Evolutionary conservation across 805 yeast species (phyloP), one percentile per base, ranked within the genome.

Genomic region (Ascoidea tarda): DNA sequence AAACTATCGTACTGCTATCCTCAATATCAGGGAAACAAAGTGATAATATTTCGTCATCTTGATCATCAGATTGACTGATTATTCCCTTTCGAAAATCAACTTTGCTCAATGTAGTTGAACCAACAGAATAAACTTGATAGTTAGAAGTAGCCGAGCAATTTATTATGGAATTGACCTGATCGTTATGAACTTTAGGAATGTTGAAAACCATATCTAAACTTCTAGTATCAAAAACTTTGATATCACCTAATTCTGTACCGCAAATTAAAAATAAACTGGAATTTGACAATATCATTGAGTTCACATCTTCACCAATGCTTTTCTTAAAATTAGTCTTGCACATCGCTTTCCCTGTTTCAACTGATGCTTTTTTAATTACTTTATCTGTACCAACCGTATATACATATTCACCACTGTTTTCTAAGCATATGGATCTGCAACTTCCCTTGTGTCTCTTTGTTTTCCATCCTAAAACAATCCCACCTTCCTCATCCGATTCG

Each of bases 391-490:
- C 98, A 16, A 81, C 79, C 0, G 95, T 74, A 60, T 72, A 86
- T 0, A 89, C 51, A 53, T 66, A 65, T 33, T 75, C 74, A n/a
- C 75, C 74, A 5, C 67, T 63, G 2, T 88, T 88, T 55, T 81
- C 86, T 64, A 87, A 82, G 6, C 78, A 69, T 2, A 87, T 69
- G 4, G 84, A 78, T 47, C 99, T 70, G 55, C 95, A 87, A 57
- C 95, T 83, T 1, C 88, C 90, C 64, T 88, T 89, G 63, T 91
- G 98, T 63, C 98, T 76, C 60, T 79, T 86, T 0, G 97, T 90
- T 52, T 83, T 78, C 99, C 99, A 91, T 1, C 66, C 53, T 32
- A 75, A 60, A 5, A 67, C 62, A 5, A 72, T 62, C 16, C 70
- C 50, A 16, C 52, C 54, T 6, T 54, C 55, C 8, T 57, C 59